These are phyloP conservation scores for Ceriops zippeliana DNA, from an alignment of 345 rosid genomes.

Conservation along the genomic window DNA sequence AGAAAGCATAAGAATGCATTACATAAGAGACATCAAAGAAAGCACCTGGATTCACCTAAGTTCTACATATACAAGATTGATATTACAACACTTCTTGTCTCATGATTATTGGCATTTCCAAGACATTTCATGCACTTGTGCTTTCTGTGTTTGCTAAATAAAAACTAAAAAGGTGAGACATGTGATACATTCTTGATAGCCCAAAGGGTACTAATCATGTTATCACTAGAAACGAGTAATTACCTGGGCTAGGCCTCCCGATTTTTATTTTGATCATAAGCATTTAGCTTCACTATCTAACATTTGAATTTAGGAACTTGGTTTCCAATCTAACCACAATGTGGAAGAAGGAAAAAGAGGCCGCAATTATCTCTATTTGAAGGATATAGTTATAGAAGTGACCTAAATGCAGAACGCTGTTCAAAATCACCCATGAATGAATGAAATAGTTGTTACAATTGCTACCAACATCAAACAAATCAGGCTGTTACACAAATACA, in stretches of 20 bases:
- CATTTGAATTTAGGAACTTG: not conserved
- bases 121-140: too few species aligned
- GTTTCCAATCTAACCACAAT: not conserved
- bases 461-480: too few species aligned
- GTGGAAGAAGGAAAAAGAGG: not conserved
- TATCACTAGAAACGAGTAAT: not conserved
- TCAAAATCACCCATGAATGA: not conserved
- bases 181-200: too few species aligned
- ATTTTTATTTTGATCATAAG: not conserved
- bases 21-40: slow-evolving; percentile 4
- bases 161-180: too few species aligned
- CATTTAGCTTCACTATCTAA: not conserved
- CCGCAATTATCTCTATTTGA: not conserved
- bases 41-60: not conserved
- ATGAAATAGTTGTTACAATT: too few species aligned
- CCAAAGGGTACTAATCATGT: not conserved
- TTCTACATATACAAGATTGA: not conserved
- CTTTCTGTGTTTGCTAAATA: too few species aligned
- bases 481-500: too few species aligned
- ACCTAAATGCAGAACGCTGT: not conserved
- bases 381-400: not conserved
- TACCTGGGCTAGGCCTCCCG: not conserved
- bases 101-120: not conserved
- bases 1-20: not conserved
- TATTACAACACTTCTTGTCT: too few species aligned